Evolutionary conservation across 2,329 filamentous ascomycete species (phyloP).

Genomic region (Aspergillus tanneri): DNA sequence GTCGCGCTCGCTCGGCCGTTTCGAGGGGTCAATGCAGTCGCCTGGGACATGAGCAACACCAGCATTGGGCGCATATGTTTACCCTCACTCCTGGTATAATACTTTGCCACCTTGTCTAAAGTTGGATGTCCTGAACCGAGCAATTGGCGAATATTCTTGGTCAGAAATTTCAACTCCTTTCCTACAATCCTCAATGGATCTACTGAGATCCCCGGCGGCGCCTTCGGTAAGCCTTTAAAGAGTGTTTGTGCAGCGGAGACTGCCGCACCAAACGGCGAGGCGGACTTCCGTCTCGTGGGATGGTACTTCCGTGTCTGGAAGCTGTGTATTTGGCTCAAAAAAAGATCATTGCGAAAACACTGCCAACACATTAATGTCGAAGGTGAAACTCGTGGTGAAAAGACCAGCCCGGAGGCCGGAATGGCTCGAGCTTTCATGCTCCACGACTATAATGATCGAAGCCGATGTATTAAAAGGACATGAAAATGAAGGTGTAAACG

Average conservation of each 20-base stretch:
- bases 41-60: constrained; percentile 93
- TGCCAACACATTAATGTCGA: constrained; percentile 39
- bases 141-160: constrained; percentile 89
- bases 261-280: constrained; percentile 45
- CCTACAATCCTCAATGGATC: constrained; percentile 88
- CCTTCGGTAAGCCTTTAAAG: constrained; percentile 45
- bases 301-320: constrained; percentile 40
- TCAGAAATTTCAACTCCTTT: constrained; percentile 95
- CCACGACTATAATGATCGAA: constrained; percentile 4
- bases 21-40: constrained; percentile 78
- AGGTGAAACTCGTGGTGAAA: constrained; percentile 32
- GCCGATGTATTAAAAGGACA: not conserved
- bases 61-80: constrained; percentile 95
- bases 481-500: not conserved
- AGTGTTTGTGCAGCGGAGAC: constrained; percentile 54
- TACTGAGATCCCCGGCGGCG: constrained; percentile 62
- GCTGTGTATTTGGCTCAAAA: constrained; percentile 22
- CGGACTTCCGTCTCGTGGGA: constrained; percentile 40
- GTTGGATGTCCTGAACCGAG: constrained; percentile 92
- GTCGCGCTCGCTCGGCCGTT: constrained; percentile 43
- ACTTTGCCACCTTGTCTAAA: constrained; percentile 92
- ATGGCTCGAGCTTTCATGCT: constrained; percentile 42
- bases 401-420: constrained; percentile 37
- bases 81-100: constrained; percentile 94
- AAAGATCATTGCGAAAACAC: constrained; percentile 41